phyloP scores from a whole-genome alignment of 306 rosid genomes.

The Castanea crenata region DNA sequence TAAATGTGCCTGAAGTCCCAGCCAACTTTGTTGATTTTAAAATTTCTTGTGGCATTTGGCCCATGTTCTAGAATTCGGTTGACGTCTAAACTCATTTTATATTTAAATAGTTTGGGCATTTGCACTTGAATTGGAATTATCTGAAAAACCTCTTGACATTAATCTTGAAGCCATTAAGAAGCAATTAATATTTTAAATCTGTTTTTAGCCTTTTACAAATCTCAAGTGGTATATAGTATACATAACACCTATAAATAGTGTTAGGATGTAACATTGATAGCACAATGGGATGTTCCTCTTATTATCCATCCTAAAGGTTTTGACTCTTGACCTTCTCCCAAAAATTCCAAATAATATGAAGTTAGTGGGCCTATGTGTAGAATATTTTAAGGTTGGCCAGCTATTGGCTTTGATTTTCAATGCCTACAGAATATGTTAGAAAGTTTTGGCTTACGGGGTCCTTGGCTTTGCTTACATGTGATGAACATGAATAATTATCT shows the following conservation, averaged over 20 bases:
- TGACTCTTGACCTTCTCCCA: neutral
- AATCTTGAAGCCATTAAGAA: neutral
- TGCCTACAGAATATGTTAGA: neutral
- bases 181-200: neutral
- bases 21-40: neutral
- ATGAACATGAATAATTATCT: neutral
- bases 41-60: neutral
- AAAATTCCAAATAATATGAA: neutral
- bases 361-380: neutral
- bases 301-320: neutral
- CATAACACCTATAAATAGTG: neutral
- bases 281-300: neutral
- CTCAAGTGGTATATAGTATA: neutral
- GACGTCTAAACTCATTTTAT: neutral
- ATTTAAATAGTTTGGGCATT: neutral
- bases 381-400: neutral
- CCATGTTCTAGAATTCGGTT: neutral
- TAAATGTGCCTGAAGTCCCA: neutral
- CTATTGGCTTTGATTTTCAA: neutral
- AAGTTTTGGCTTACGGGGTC: neutral
- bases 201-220: neutral
- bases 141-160: neutral
- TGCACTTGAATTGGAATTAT: neutral
- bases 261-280: neutral
- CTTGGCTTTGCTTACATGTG: neutral